Conservation (phyloP, 2,329 filamentous ascomycete species). For the Aspergillus quadrilineatus region DNA sequence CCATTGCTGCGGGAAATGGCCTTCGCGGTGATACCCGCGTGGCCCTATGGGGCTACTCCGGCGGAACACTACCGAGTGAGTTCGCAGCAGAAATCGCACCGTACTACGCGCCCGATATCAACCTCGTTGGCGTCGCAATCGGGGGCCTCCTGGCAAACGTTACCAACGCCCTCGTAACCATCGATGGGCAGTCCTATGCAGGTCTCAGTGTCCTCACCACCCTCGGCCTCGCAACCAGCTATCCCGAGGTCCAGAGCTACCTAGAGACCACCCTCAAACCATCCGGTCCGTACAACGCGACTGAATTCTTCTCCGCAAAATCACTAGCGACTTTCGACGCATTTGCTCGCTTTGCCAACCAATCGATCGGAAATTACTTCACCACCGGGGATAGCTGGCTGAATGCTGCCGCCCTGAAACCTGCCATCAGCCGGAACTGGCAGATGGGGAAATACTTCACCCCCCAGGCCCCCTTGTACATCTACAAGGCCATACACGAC, state of each 20-base stretch:
- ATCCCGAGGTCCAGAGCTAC: not conserved
- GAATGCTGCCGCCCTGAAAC: too few relatives aligned
- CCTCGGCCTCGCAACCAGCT: not conserved
- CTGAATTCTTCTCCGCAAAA: too few relatives aligned
- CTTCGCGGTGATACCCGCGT: constrained; percentile 25
- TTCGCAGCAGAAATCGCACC: constrained; percentile 17
- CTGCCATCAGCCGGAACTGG: too few relatives aligned
- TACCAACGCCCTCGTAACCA: not conserved
- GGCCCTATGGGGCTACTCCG: constrained; percentile 58
- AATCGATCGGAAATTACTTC: too few relatives aligned
- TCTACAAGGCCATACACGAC: too few relatives aligned
- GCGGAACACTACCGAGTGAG: constrained; percentile 45
- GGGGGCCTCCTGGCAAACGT: not conserved
- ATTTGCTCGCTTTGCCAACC: too few relatives aligned
- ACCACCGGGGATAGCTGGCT: too few relatives aligned
- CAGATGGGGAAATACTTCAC: too few relatives aligned
- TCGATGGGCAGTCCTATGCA: not conserved
- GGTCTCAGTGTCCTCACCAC: not conserved
- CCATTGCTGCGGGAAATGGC: constrained; percentile 31
- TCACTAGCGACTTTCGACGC: too few relatives aligned
- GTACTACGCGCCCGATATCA: constrained; percentile 17
- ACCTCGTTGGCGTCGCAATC: constrained; percentile 26
- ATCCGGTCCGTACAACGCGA: too few relatives aligned
- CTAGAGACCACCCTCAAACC: too few relatives aligned
- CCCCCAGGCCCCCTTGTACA: too few relatives aligned